Percentiles rank a stretch among this genome's conserved stretches.
phyloP scores from a whole-genome alignment of 352 stramenopile genomes.

The Pythium utonaiense region DNA sequence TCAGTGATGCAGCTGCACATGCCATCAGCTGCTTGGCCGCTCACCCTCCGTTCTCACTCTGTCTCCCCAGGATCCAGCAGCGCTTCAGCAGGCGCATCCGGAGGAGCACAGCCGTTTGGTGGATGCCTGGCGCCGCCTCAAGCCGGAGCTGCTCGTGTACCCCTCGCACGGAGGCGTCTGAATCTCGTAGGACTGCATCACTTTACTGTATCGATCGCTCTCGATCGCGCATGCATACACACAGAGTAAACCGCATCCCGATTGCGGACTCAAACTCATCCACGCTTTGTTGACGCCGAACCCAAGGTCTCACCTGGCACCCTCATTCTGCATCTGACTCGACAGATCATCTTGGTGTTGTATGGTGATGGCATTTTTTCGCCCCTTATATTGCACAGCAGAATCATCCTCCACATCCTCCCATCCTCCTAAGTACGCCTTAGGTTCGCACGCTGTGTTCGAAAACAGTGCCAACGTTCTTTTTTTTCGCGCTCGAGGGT shows the following conservation, averaged over 20 bases:
- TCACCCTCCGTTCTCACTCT: conserved; percentile 20
- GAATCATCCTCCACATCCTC: background rate
- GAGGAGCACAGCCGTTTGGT: conserved; percentile 71
- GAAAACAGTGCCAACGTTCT: conserved; percentile 2
- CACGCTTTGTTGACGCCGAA: background rate
- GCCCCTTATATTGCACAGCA: background rate
- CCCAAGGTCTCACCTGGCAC: background rate
- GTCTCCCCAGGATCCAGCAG: conserved; percentile 58
- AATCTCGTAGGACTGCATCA: background rate
- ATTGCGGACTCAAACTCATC: background rate
- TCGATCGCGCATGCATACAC: conserved; percentile 3
- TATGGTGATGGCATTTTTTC: background rate
- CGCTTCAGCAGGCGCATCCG: conserved; percentile 65
- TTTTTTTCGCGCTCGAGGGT: conserved; percentile 6
- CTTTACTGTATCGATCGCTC: background rate
- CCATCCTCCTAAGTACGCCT: background rate
- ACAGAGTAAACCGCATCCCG: too few species aligned
- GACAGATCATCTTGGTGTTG: too few species aligned
- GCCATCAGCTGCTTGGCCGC: background rate
- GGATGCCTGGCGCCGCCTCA: conserved; percentile 62
- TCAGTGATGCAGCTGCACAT: conserved; percentile 24
- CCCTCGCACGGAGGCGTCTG: conserved; percentile 20
- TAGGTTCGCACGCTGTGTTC: background rate
- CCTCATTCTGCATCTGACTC: background rate
- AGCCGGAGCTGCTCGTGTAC: conserved; percentile 56